Percentiles rank a stretch among this genome's conserved stretches.
These are phyloP conservation scores for Catunica adiposa DNA, from an alignment of 2,329 filamentous ascomycete species.

Conservation along the genomic window DNA sequence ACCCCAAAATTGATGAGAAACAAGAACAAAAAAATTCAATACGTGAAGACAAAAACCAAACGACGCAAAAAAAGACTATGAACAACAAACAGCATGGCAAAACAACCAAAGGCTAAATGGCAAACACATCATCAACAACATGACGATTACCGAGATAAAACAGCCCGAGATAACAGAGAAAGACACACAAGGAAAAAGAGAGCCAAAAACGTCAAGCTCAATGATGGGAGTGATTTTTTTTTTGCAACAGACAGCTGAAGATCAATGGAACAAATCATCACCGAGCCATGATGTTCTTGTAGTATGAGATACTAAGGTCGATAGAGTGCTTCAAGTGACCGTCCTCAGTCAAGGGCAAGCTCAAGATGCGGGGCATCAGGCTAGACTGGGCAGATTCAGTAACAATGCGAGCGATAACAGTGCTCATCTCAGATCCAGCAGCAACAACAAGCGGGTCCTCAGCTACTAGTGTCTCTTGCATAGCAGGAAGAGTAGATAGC, in stretches of 20 bases:
- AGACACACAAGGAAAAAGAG: not conserved
- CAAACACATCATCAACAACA: too few relatives aligned
- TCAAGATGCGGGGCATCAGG: constrained; percentile 30
- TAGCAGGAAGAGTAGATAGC: constrained; percentile 38
- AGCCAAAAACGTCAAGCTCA: not conserved
- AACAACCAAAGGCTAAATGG: not conserved
- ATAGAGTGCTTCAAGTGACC: constrained; percentile 53
- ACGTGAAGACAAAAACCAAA: not conserved
- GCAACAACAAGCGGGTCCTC: constrained; percentile 41
- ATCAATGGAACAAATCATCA: constrained; percentile 1
- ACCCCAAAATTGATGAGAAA: not conserved
- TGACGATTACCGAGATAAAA: too few relatives aligned
- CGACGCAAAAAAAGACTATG: not conserved
- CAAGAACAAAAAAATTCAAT: not conserved
- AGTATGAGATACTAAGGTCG: constrained; percentile 53
- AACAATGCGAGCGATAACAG: constrained; percentile 51
- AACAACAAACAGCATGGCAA: constrained; percentile 1
- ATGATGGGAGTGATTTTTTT: constrained; percentile 1
- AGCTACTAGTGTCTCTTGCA: constrained; percentile 28
- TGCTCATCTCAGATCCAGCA: constrained; percentile 68
- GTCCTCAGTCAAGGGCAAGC: constrained; percentile 55
- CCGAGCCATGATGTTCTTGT: constrained; percentile 42
- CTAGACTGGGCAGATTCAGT: constrained; percentile 31
- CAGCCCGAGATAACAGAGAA: not conserved
- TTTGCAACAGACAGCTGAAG: too few relatives aligned